Evolutionary conservation across 2,329 filamentous ascomycete genomes (phyloP).

Genomic region (Neocucurbitaria cava): DNA sequence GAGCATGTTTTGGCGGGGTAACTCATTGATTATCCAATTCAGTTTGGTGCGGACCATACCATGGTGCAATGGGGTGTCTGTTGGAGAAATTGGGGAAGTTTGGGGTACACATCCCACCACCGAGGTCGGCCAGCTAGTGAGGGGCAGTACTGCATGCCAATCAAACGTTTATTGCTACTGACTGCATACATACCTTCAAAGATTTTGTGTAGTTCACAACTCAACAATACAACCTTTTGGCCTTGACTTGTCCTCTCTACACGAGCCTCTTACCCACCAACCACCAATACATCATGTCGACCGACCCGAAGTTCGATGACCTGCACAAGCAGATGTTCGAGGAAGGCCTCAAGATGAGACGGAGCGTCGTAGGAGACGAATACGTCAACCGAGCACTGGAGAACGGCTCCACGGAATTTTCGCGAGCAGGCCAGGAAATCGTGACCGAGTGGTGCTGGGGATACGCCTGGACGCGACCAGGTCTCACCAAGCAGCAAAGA

Average conservation of each 20-base stretch:
- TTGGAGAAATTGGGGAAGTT: conserved; percentile 33
- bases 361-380: conserved; percentile 65
- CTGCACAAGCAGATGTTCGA: conserved; percentile 65
- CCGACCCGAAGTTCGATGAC: conserved; percentile 50
- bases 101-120: conserved; percentile 31
- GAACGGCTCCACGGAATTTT: conserved; percentile 66
- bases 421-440: conserved; percentile 66
- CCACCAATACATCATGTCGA: conserved; percentile 43
- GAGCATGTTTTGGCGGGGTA: neutral
- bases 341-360: conserved; percentile 66
- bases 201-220: neutral
- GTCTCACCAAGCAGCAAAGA: conserved; percentile 66
- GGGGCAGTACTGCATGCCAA: conserved; percentile 3
- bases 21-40: neutral
- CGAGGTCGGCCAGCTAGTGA: conserved; percentile 22
- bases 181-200: neutral
- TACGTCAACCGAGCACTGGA: conserved; percentile 66
- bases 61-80: neutral
- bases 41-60: conserved; percentile 1
- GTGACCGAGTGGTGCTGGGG: conserved; percentile 72
- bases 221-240: neutral
- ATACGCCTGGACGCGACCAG: conserved; percentile 68
- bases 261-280: conserved; percentile 13
- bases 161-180: neutral
- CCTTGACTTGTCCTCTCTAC: neutral